Percentiles rank a stretch among this genome's conserved stretches.
Conservation (phyloP, 139 green algal species). For the Yamagishiella unicocca region DNA sequence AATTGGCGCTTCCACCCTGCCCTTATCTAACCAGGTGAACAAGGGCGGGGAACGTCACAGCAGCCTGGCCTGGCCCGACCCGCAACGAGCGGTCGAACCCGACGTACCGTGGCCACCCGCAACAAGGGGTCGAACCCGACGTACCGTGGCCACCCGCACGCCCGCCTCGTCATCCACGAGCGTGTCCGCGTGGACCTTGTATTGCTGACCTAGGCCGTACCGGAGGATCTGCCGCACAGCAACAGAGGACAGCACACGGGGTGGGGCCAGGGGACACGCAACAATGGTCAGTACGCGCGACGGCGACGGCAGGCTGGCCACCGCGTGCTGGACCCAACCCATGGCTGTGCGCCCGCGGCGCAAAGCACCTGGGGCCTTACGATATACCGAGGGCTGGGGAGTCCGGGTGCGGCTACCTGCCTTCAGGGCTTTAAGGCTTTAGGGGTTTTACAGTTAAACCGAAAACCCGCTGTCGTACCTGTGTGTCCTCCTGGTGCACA, state of each 20-base stretch:
- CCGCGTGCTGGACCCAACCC: no score
- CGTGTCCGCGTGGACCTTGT: constrained; percentile 56
- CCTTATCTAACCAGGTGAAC: no score
- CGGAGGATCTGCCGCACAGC: constrained; percentile 35
- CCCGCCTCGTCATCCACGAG: constrained; percentile 51
- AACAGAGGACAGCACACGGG: neutral
- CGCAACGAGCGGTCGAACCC: neutral
- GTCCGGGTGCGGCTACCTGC: no score
- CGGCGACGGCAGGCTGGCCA: no score
- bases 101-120: constrained; percentile 17
- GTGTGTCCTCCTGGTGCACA: constrained; percentile 85
- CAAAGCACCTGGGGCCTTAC: no score
- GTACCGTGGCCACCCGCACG: constrained; percentile 47
- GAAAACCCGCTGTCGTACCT: constrained; percentile 57
- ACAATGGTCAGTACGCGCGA: no score
- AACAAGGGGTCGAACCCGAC: neutral
- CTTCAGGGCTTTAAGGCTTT: no score
- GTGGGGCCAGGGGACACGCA: neutral
- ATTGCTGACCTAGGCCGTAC: constrained; percentile 54
- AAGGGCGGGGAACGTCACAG: no score
- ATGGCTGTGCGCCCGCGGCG: no score
- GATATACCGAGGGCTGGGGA: no score
- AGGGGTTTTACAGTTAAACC: no score
- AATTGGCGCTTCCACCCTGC: no score
- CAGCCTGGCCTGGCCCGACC: neutral